These are phyloP conservation scores for Taiozyma sp. DNA, from an alignment of 1,139 yeast species.

Conservation along the genomic window DNA sequence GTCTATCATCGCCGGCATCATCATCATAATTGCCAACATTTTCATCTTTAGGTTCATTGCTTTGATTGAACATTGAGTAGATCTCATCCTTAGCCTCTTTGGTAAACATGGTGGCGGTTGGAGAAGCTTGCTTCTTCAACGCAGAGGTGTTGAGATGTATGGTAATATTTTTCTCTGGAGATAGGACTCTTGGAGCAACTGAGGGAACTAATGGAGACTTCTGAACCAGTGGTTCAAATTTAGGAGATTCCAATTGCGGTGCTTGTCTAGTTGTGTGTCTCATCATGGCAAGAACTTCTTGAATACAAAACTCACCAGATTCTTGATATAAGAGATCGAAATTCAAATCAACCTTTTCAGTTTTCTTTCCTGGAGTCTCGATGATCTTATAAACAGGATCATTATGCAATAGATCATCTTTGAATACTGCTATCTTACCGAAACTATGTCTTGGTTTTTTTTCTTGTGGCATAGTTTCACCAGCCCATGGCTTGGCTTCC, in stretches of 20 bases:
- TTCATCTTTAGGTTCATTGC: constrained; percentile 3
- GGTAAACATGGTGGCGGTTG: constrained; percentile 77
- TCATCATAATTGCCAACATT: constrained; percentile 17
- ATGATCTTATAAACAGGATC: constrained; percentile 42
- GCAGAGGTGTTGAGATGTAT: constrained; percentile 13
- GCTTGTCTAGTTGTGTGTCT: not conserved
- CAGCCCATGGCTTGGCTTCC: constrained; percentile 61
- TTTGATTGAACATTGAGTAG: constrained; percentile 66
- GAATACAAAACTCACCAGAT: constrained; percentile 53
- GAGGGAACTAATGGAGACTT: not conserved
- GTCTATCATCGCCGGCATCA: constrained; percentile 23
- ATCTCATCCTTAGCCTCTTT: constrained; percentile 76
- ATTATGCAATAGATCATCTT: constrained; percentile 36
- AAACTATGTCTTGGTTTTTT: constrained; percentile 9
- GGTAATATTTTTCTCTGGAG: constrained; percentile 12
- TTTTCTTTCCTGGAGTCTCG: constrained; percentile 52
- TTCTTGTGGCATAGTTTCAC: constrained; percentile 49
- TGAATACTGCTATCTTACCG: constrained; percentile 37
- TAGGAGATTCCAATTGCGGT: constrained; percentile 2
- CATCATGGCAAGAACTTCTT: constrained; percentile 54
- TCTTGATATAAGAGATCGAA: constrained; percentile 50
- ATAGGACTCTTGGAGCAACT: not conserved
- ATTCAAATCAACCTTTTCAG: constrained; percentile 63
- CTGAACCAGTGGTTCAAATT: constrained; percentile 4
- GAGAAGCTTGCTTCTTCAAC: constrained; percentile 42